Percentiles rank a stretch among this genome's conserved stretches.
These are phyloP conservation scores for Mycogone perniciosa DNA, from an alignment of 2,329 filamentous ascomycete species.

Conservation along the genomic window DNA sequence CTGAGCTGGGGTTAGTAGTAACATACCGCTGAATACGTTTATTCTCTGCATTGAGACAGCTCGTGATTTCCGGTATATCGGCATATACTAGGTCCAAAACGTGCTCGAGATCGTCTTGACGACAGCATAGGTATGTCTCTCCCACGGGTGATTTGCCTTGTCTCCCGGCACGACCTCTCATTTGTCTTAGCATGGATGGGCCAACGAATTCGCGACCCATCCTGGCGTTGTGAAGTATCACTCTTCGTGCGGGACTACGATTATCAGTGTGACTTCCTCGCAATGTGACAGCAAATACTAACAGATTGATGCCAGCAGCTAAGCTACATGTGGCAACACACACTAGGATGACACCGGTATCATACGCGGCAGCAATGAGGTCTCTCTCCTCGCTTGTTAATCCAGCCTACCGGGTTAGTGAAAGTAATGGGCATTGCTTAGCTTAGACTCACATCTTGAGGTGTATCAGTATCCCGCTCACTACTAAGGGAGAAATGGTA, in stretches of 20 bases:
- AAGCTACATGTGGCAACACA: conserved; percentile 73
- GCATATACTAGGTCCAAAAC: conserved; percentile 66
- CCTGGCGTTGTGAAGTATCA: conserved; percentile 67
- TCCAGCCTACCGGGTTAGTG: conserved; percentile 43
- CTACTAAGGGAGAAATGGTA: not conserved
- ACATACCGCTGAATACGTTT: conserved; percentile 58
- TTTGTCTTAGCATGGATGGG: conserved; percentile 72
- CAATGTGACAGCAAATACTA: conserved; percentile 10
- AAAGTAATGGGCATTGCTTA: not conserved
- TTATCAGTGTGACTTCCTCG: conserved; percentile 11
- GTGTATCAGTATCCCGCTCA: not conserved
- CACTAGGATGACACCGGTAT: conserved; percentile 59
- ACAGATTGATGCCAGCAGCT: conserved; percentile 75
- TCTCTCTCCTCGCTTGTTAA: conserved; percentile 72
- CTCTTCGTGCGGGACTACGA: conserved; percentile 54
- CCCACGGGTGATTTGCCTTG: conserved; percentile 74
- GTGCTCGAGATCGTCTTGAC: conserved; percentile 59
- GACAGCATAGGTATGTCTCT: conserved; percentile 72
- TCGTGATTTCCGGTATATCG: conserved; percentile 63
- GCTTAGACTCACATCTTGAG: conserved; percentile 30
- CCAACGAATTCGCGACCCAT: conserved; percentile 75
- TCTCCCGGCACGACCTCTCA: conserved; percentile 70
- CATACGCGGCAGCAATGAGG: conserved; percentile 64
- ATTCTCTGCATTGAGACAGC: conserved; percentile 61
- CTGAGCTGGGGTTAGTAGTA: not conserved